A percentile compares a stretch with the other conserved stretches of the same genome.
Conservation (phyloP, 2,329 filamentous ascomycete species). For the Colletotrichum orchidophilum region DNA sequence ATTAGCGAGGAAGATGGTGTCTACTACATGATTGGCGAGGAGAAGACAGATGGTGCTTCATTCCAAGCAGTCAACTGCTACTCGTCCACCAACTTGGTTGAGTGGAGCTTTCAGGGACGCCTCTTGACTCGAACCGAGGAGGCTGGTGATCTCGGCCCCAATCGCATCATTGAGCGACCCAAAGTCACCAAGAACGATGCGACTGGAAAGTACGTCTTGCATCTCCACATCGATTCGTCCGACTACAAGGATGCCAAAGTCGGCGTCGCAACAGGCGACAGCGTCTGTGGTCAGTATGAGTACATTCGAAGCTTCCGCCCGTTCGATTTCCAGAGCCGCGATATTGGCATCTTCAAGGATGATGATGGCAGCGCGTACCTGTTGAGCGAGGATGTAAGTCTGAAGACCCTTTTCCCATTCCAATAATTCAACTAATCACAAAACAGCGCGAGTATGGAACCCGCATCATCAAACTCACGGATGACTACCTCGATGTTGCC, state of each 20-base stretch:
- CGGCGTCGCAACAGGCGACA: constrained; percentile 68
- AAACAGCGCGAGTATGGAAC: constrained; percentile 31
- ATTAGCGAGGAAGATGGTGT: constrained; percentile 56
- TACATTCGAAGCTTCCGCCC: constrained; percentile 46
- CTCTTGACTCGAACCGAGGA: constrained; percentile 61
- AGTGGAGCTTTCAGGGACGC: constrained; percentile 70
- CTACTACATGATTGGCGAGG: constrained; percentile 77
- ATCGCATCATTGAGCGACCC: constrained; percentile 71
- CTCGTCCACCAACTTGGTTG: constrained; percentile 67
- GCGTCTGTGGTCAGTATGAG: constrained; percentile 68
- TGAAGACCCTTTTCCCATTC: rapidly evolving
- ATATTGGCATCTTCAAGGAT: constrained; percentile 70
- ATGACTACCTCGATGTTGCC: constrained; percentile 64
- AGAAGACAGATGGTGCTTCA: constrained; percentile 69
- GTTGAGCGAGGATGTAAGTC: constrained; percentile 68
- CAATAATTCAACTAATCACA: neutral
- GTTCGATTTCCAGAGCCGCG: constrained; percentile 54
- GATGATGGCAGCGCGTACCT: constrained; percentile 69
- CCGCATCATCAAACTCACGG: constrained; percentile 64
- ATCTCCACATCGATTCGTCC: constrained; percentile 72
- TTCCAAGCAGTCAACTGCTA: constrained; percentile 77
- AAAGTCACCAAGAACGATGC: constrained; percentile 74
- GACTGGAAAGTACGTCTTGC: constrained; percentile 74
- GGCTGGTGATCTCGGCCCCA: constrained; percentile 67
- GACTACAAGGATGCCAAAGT: constrained; percentile 72